Evolutionary conservation across 177 flowering plant genomes (phyloP), one percentile per base, ranked within the genome.

Genomic region (Telopea speciosissima): DNA sequence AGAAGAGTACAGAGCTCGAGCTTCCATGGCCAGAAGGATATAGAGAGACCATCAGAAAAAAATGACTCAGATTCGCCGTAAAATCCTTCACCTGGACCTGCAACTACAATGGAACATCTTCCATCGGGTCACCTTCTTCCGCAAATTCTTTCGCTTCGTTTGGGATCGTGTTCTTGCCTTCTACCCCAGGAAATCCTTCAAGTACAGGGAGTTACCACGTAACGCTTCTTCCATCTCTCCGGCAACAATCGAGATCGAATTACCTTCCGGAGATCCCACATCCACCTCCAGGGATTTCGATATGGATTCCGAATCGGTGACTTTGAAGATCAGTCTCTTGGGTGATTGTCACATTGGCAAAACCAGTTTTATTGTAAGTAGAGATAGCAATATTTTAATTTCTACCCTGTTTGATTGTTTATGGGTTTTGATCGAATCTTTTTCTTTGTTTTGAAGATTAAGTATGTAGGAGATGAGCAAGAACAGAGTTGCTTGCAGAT

Each of bases 271-370:
- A 36, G 74, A 68, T 19, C 64, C 73, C 59, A 19, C 64, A 3
- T 61, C 73, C 56, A 22, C 73, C 11, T 49, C 73, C 44, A 33
- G 77, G 31, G 92, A 82, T 67, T 77, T 66, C 44, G 91, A 85
- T 0, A 31, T 82, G 8, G 95, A 92, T 77, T 82, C 88, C 1
- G 90, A 91, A 75, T 86, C 83, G 77, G 97, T 94, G 26, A 73
- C 75, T n/a, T 75, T 94, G 79, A 94, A 94, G 87, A 88, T 92
- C 23, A 86, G 94, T 64, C 65, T 92, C 54, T 75, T 92, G 85
- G 97, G 97, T 74, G 97, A 92, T 83, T 84, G 91, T 70, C 94
- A 89, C 67, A 88, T 85, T 83, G 97, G 97, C 11, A 92, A 92
- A 80, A 92, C 99, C 16, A 90, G 88, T 72, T 94, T 94, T 74